Evolutionary conservation across 2,329 filamentous ascomycete species (phyloP).

Genomic region (Chalara sp.): DNA sequence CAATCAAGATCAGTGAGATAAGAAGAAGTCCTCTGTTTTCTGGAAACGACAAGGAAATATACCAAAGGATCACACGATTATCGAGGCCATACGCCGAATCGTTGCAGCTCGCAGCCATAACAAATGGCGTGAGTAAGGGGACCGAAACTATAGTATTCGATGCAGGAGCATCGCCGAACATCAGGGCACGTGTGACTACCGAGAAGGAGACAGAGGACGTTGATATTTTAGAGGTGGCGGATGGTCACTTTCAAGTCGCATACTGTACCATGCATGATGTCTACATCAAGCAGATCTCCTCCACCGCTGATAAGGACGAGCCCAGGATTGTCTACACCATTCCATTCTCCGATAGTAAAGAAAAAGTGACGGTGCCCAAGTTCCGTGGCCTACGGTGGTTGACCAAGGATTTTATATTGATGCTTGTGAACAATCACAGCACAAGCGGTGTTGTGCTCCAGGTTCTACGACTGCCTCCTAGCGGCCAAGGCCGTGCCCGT

Average conservation of each 20-base stretch:
- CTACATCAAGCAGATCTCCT: constrained; percentile 39
- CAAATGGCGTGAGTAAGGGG: constrained; percentile 69
- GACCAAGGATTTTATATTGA: constrained; percentile 49
- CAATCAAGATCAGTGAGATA: constrained; percentile 41
- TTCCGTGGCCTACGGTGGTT: constrained; percentile 56
- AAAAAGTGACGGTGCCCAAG: constrained; percentile 36
- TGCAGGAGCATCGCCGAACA: constrained; percentile 45
- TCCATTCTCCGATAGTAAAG: constrained; percentile 36
- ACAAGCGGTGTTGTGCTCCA: constrained; percentile 50
- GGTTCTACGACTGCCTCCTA: constrained; percentile 38
- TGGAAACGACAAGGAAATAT: constrained; percentile 42
- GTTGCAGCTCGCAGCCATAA: constrained; percentile 66
- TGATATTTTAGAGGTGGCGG: constrained; percentile 58
- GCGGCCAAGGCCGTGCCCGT: constrained; percentile 33
- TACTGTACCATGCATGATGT: constrained; percentile 76
- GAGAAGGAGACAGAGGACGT: constrained; percentile 58
- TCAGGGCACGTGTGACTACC: constrained; percentile 43
- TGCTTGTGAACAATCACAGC: constrained; percentile 51
- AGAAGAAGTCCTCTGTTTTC: constrained; percentile 47
- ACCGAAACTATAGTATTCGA: constrained; percentile 79
- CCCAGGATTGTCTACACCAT: constrained; percentile 50
- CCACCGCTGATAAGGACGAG: constrained; percentile 35
- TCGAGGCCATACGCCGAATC: constrained; percentile 42
- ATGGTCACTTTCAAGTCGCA: constrained; percentile 61
- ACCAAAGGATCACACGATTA: constrained; percentile 53